Conservation (phyloP, 805 yeast genomes). For the Nakazawaea populi region DNA sequence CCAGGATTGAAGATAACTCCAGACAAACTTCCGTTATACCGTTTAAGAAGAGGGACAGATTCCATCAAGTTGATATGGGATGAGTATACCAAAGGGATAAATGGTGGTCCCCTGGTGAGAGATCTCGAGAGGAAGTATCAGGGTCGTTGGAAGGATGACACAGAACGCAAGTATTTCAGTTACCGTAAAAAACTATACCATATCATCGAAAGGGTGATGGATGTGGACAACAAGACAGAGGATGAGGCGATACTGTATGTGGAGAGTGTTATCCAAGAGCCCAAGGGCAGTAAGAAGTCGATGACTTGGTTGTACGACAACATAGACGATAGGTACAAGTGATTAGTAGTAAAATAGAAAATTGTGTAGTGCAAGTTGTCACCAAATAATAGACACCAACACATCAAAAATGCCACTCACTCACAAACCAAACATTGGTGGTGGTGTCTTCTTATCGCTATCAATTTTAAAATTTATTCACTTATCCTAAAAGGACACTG, state of each 20-base stretch:
- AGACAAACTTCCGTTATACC: slow-evolving; percentile 5
- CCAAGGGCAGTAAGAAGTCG: not conserved
- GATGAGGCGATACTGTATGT: slow-evolving; percentile 7
- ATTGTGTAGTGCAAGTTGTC: no score
- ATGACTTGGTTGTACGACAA: slow-evolving; percentile 11
- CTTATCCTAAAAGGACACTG: no score
- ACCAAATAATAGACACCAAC: no score
- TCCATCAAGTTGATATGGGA: slow-evolving; percentile 8
- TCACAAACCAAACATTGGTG: no score
- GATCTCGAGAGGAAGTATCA: slow-evolving; percentile 34
- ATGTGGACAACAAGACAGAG: not conserved
- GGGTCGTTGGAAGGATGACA: slow-evolving; percentile 30
- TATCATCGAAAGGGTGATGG: slow-evolving; percentile 9
- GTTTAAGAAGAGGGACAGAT: slow-evolving; percentile 6
- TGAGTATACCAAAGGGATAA: slow-evolving; percentile 33
- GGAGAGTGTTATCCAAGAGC: slow-evolving; percentile 3
- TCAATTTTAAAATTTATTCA: no score
- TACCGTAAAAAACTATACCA: slow-evolving; percentile 8
- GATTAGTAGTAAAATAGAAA: not conserved
- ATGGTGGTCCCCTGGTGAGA: slow-evolving; percentile 33
- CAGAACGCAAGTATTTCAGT: slow-evolving; percentile 10
- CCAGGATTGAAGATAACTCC: not conserved
- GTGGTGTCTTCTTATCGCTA: no score
- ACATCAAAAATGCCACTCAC: no score
- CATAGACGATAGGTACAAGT: not conserved